Percentiles rank a stretch among this genome's conserved stretches.
Evolutionary conservation across 805 yeast genomes (phyloP).

Genomic region (Saccharomyces paradoxus): DNA sequence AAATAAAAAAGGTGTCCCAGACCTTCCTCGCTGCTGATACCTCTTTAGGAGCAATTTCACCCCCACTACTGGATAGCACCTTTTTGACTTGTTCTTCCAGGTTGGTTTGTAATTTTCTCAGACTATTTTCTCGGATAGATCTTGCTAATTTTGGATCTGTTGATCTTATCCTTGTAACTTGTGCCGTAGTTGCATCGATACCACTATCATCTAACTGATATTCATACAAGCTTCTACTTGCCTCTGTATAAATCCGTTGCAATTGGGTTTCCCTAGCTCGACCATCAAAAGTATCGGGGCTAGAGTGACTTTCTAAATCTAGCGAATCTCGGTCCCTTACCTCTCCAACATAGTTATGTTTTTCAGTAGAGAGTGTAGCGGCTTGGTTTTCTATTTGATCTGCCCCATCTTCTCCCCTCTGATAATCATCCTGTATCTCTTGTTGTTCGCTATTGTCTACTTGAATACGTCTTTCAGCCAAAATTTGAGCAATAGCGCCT

Average conservation of each 20-base stretch:
- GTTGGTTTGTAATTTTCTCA: constrained; percentile 18
- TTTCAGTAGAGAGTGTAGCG: neutral
- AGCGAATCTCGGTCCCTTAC: neutral
- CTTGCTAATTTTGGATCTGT: constrained; percentile 12
- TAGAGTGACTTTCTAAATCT: neutral
- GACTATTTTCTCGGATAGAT: constrained; percentile 18
- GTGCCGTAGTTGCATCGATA: constrained; percentile 21
- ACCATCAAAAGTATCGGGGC: neutral
- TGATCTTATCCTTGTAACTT: constrained; percentile 17
- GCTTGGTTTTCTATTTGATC: neutral
- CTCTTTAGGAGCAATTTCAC: constrained; percentile 11
- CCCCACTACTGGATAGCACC: constrained; percentile 6
- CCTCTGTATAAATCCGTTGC: neutral
- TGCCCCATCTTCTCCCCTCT: constrained; percentile 1
- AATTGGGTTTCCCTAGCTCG: neutral
- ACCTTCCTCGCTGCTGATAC: constrained; percentile 8
- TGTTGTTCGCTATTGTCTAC: constrained; percentile 2
- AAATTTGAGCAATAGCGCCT: constrained; percentile 40
- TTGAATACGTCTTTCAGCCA: constrained; percentile 32
- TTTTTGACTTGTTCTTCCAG: constrained; percentile 18
- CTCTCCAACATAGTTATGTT: neutral
- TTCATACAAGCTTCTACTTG: neutral
- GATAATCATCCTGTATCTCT: neutral
- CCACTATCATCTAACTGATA: constrained; percentile 5
- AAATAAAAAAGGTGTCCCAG: constrained; percentile 36